Evolutionary conservation across 352 stramenopile genomes (phyloP).

Genomic region (Saprolegnia diclina): DNA sequence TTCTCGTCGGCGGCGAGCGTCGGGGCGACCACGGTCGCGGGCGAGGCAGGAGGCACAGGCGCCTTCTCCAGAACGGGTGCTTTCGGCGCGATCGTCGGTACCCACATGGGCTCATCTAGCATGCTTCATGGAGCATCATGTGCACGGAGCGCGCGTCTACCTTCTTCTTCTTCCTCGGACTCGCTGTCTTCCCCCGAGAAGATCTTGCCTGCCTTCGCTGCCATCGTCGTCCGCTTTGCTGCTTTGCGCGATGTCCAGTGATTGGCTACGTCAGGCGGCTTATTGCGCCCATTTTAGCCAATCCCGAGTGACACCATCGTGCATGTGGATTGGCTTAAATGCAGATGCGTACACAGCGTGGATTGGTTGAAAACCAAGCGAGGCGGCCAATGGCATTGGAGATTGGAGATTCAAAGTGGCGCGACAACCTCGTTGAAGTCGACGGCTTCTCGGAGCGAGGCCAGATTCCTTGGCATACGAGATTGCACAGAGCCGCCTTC

Average conservation of each 20-base stretch:
- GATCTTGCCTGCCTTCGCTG: constrained; percentile 18
- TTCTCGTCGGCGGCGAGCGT: not conserved
- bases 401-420: too few species aligned
- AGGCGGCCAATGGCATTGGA: too few species aligned
- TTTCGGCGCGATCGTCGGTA: not conserved
- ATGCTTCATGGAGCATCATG: not conserved
- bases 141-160: not conserved
- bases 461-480: too few species aligned
- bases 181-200: constrained; percentile 23
- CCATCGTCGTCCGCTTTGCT: constrained; percentile 5
- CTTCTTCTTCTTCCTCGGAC: constrained; percentile 23
- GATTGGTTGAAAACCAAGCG: too few species aligned
- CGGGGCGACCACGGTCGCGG: not conserved
- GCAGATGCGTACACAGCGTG: too few species aligned
- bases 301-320: not conserved
- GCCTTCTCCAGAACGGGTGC: not conserved
- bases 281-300: not conserved
- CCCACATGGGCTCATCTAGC: constrained; percentile 2
- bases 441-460: too few species aligned
- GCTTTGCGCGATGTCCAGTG: not conserved
- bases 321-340: too few species aligned
- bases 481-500: too few species aligned
- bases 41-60: not conserved
- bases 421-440: too few species aligned
- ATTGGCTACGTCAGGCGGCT: not conserved